Conservation (phyloP, 352 stramenopile species). For the Stephanocyclus meneghinianus region DNA sequence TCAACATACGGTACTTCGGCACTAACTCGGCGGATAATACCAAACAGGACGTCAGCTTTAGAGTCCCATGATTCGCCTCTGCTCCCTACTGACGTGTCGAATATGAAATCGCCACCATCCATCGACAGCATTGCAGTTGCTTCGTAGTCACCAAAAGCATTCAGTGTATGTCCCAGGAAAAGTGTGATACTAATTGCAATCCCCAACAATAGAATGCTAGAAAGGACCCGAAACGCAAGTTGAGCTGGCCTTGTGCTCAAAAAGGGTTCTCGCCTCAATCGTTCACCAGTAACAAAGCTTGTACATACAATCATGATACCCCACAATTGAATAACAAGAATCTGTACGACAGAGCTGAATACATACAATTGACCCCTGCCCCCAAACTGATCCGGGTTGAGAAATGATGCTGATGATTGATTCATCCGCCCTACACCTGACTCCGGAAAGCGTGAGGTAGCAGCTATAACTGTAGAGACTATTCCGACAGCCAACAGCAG, state of each 20-base stretch:
- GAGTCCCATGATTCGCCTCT: constrained; percentile 42
- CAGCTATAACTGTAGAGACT: constrained; percentile 41
- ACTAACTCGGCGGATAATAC: constrained; percentile 44
- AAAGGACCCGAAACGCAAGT: constrained; percentile 67
- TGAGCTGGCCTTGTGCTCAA: constrained; percentile 70
- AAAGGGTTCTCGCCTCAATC: constrained; percentile 65
- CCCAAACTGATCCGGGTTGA: constrained; percentile 47
- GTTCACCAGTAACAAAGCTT: constrained; percentile 55
- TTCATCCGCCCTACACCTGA: constrained; percentile 15
- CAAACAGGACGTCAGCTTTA: constrained; percentile 53
- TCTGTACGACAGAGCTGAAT: constrained; percentile 58
- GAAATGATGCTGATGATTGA: constrained; percentile 26
- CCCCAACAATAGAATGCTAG: constrained; percentile 62
- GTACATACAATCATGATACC: constrained; percentile 54
- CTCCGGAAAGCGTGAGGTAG: constrained; percentile 53
- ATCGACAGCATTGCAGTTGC: background rate
- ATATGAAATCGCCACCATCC: constrained; percentile 23
- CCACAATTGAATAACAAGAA: constrained; percentile 61
- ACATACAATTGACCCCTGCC: constrained; percentile 55
- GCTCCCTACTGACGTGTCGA: constrained; percentile 41
- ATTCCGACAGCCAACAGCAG: constrained; percentile 56
- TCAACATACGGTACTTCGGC: constrained; percentile 61
- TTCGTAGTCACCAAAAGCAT: constrained; percentile 18
- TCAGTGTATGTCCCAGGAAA: constrained; percentile 24
- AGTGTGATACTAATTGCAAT: constrained; percentile 45